Conservation (phyloP, 1,284 basidiomycete genomes). For the Sporisorium scitamineum region DNA sequence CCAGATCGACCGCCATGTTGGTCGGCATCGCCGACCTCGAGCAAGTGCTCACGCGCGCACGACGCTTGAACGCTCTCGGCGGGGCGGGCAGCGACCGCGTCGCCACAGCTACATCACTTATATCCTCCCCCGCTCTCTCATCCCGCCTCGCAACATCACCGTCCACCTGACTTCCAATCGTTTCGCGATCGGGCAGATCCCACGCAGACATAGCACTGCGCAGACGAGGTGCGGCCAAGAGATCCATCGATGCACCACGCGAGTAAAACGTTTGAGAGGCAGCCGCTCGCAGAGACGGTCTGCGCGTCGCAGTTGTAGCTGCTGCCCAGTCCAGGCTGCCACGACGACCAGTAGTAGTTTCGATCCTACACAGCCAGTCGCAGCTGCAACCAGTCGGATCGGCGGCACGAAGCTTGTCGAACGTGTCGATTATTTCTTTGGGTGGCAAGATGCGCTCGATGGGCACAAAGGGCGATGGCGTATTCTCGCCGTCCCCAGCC, state of each 20-base stretch:
- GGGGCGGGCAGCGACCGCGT: conserved; percentile 28
- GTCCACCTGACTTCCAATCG: background rate
- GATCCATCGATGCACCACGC: conserved; percentile 5
- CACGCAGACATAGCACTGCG: conserved; percentile 18
- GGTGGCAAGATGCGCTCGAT: conserved; percentile 55
- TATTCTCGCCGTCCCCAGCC: background rate
- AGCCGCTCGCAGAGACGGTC: conserved; percentile 8
- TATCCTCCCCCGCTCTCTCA: background rate
- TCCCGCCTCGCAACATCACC: too few relatives aligned
- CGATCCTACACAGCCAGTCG: conserved; percentile 34
- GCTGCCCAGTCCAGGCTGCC: conserved; percentile 23
- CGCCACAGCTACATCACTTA: too few relatives aligned
- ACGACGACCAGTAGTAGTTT: conserved; percentile 2
- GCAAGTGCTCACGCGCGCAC: conserved; percentile 5
- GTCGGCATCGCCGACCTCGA: background rate
- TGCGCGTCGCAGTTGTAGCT: background rate
- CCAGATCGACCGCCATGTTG: background rate
- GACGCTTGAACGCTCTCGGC: conserved; percentile 21
- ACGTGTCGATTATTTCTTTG: conserved; percentile 48
- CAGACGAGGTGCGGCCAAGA: conserved; percentile 1
- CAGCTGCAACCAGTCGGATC: conserved; percentile 26
- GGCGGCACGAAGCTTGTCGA: conserved; percentile 44
- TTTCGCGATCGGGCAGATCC: conserved; percentile 1
- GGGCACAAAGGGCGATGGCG: conserved; percentile 11
- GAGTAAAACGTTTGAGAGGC: conserved; percentile 13